Evolutionary conservation across 2,329 filamentous ascomycete genomes (phyloP).

Genomic region (Cryphonectria nitschkei): DNA sequence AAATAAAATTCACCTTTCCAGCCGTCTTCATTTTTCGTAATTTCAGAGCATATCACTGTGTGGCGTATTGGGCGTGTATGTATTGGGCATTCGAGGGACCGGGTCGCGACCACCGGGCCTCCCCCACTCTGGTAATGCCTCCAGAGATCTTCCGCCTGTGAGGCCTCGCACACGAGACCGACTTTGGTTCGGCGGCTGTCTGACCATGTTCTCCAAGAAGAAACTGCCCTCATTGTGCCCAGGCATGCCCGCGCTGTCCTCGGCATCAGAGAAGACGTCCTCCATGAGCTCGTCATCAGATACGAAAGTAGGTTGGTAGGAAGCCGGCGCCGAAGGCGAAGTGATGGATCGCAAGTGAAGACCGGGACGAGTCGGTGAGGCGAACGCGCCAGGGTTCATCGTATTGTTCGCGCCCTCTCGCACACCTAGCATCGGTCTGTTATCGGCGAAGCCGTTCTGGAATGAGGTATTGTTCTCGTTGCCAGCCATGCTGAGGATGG

Average conservation of each 20-base stretch:
- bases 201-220: conserved; percentile 65
- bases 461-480: conserved; percentile 69
- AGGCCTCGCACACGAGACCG: conserved; percentile 63
- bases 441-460: conserved; percentile 85
- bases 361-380: conserved; percentile 58
- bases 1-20: not conserved
- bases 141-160: conserved; percentile 57
- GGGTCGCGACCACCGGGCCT: conserved; percentile 40
- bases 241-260: conserved; percentile 52
- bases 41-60: conserved; percentile 43
- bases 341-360: conserved; percentile 85
- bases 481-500: conserved; percentile 84
- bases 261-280: conserved; percentile 79
- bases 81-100: conserved; percentile 46
- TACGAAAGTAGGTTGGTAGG: conserved; percentile 60
- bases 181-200: conserved; percentile 59
- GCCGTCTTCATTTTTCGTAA: not conserved
- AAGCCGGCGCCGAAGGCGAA: conserved; percentile 68
- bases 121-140: conserved; percentile 28
- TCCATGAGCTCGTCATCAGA: conserved; percentile 78
- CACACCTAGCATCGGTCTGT: conserved; percentile 58
- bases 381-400: conserved; percentile 66
- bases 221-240: conserved; percentile 52
- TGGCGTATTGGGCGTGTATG: conserved; percentile 36
- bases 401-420: conserved; percentile 64